Evolutionary conservation across 805 yeast species (phyloP).

Genomic region (Yarrowia sp.): DNA sequence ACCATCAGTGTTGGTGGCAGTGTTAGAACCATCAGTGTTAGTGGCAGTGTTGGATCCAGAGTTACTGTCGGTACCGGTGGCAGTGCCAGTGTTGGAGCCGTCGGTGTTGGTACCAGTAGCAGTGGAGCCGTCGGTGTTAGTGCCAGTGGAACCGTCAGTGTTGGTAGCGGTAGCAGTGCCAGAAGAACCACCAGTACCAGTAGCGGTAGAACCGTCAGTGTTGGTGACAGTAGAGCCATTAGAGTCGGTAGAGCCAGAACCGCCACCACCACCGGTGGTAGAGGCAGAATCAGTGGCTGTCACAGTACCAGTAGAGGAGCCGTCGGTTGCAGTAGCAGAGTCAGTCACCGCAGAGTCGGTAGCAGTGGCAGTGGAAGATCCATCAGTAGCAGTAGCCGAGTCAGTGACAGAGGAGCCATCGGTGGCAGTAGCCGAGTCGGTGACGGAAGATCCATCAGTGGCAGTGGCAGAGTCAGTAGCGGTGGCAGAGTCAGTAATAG

Average conservation of each 20-base stretch:
- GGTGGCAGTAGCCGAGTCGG: not conserved
- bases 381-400: not conserved
- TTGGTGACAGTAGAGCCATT: not conserved
- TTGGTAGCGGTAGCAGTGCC: not conserved
- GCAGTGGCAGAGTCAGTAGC: not conserved
- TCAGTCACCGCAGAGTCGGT: not conserved
- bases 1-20: not conserved
- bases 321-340: not conserved
- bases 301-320: not conserved
- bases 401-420: not conserved
- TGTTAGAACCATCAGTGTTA: not conserved
- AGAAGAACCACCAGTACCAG: not conserved
- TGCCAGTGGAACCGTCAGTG: not conserved
- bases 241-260: not conserved
- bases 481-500: not conserved
- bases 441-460: not conserved
- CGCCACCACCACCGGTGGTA: not conserved
- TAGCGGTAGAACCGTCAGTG: not conserved
- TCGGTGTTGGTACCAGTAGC: not conserved
- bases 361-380: not conserved
- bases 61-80: not conserved
- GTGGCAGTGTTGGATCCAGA: not conserved
- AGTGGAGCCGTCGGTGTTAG: not conserved
- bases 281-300: not conserved
- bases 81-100: not conserved